Evolutionary conservation across 2,329 filamentous ascomycete species (phyloP), one percentile per base, ranked within the genome.

Genomic region (Fusarium chuoi): DNA sequence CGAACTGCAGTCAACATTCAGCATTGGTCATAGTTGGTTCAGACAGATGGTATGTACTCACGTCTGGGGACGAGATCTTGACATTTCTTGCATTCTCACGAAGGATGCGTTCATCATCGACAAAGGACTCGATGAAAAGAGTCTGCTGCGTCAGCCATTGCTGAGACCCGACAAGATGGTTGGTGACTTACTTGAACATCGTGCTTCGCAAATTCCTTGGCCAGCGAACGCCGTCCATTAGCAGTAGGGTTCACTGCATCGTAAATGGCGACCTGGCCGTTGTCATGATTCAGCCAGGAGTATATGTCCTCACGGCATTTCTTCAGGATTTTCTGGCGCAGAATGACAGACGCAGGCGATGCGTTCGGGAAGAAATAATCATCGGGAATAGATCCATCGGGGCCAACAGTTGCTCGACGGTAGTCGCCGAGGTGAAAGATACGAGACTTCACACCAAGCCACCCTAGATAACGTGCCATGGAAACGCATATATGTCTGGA

Each of bases 311-410:
- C 95, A 67, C 96, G 91, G 77, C 96, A 99, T 81, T 97, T 97
- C 84, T 98, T 98, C 26, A 99, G 87, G 60, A 99, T 99, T 86
- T 98, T 98, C 82, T 98, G 96, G 39, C 96, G 91, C 56, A 99
- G 86, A 75, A 98, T 90, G n/a, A 98, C 93, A 3, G 96, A 97
- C 18, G 93, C 90, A 8, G 96, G 94, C 33, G 95, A 96, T 35
- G 97, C 96, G 80, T 98, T 95, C 33, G 97, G 93, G 81, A 96
- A 98, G 85, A 99, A 99, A 83, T 99, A 99, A 81, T 99, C 96
- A 73, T 98, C 94, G 3, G 96, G 97, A 22, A 99, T 93, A 65
- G 95, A 91, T 64, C 92, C 92, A 20, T 92, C 94, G 46, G 91
- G 90, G 24, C 94, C 95, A 73, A 98, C 91, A 22, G 96, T 97